Base-by-base conservation (phyloP, 768 basidiomycete species). In the Trametes coccinea region DNA sequence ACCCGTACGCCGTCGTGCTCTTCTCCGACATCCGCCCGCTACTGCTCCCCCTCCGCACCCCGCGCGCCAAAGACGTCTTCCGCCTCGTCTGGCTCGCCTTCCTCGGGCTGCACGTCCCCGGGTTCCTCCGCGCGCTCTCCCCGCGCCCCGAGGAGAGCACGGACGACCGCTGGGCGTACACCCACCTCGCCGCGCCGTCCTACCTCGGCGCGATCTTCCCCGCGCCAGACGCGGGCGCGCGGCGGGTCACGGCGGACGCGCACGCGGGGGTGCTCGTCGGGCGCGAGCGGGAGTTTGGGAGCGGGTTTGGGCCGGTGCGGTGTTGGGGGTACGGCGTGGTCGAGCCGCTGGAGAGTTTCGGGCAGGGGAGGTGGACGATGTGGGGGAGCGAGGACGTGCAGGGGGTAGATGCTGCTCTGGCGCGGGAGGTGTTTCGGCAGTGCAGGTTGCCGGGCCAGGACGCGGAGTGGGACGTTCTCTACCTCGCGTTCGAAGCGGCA, bases 1-100 rank as follows among this genome's bases (percentile, higher is more conserved):
- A 94, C 70, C 92, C 92, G 5, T 92, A 90, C 68, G 77, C 85
- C 2, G 84, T 81, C 3, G 80, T 93, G 34, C 74, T 94, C 14
- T 89, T 94, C 71, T 79, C 82, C 37, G 92, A 94, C 67, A 80
- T 94, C 62, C 82, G 83, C 22, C 72, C 82, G 3, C 72, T 93
- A 13, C 72, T 91, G 47, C 63, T 77, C 50, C 60, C 74, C 7
- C 54, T 89, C 47, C 73, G 71, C 13, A 78, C 80, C 16, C 61
- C 67, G 11, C 71, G 67, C 30, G 82, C 83, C 0, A 84, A 83
- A 74, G 66, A 81, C 43, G 77, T 79, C 6, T 84, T 93, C 64
- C 84, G 91, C 4, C 69, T 85, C 46, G 80, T 83, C 27, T 93
- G 88, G 88, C 75, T 94, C 10, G 84, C 86, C 6, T 76, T 88